Conservation (phyloP, 208 protist genomes). For the Leishmania martiniquensis region DNA sequence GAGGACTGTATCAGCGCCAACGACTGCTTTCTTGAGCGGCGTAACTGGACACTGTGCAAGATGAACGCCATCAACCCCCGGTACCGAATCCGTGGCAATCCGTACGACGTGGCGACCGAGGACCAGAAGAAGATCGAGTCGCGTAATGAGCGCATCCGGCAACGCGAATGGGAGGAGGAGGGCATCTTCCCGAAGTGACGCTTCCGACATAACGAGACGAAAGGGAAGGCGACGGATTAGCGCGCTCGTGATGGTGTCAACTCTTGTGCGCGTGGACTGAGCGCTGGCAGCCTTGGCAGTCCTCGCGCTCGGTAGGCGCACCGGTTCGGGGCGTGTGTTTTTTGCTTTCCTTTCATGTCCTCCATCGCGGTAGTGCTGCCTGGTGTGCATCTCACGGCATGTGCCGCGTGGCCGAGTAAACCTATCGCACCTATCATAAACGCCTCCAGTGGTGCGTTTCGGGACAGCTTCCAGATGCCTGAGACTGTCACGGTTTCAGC, state of each 20-base stretch:
- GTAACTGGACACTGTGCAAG: conserved; percentile 91
- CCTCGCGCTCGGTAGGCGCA: no score
- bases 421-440: not conserved
- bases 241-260: not conserved
- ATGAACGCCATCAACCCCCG: conserved; percentile 89
- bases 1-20: conserved; percentile 82
- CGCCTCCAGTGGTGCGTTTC: not conserved
- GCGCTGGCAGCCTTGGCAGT: not conserved
- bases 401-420: not conserved
- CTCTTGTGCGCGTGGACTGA: not conserved
- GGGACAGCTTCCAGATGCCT: not conserved
- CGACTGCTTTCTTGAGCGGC: conserved; percentile 84
- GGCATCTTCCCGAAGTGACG: conserved; percentile 63
- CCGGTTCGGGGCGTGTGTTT: no score
- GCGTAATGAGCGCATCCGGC: conserved; percentile 77
- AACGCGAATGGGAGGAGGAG: conserved; percentile 84
- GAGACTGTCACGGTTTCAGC: no score
- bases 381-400: not conserved
- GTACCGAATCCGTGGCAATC: conserved; percentile 86
- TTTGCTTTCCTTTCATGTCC: not conserved
- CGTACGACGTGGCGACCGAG: conserved; percentile 87
- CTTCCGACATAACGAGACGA: not conserved
- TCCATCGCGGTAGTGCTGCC: no score
- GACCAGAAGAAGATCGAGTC: conserved; percentile 91
- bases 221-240: not conserved